Percentiles rank a stretch among this genome's conserved stretches.
Conservation (phyloP, 2,329 filamentous ascomycete genomes). For the Pseudocercospora crystallina region DNA sequence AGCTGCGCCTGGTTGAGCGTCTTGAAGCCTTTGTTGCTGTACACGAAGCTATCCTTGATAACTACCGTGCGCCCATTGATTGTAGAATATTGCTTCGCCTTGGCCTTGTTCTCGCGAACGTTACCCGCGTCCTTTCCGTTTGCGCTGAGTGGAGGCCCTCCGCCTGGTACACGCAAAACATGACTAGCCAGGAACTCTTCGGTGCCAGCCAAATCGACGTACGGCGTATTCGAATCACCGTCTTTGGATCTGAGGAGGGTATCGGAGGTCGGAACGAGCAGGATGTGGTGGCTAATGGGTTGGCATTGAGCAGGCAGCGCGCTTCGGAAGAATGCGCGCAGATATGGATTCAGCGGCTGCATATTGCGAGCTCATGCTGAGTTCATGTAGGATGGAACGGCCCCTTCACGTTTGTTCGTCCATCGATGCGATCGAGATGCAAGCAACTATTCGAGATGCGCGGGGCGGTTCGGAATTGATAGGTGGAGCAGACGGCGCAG, state of each 20-base stretch:
- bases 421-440: too few relatives aligned
- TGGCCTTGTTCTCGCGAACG: conserved; percentile 81
- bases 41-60: conserved; percentile 88
- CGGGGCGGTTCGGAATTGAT: not conserved
- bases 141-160: conserved; percentile 40
- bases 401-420: not conserved
- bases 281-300: conserved; percentile 85
- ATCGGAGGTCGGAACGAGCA: conserved; percentile 92
- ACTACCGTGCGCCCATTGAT: conserved; percentile 91
- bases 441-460: too few relatives aligned
- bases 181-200: conserved; percentile 97
- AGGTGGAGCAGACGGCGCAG: not conserved
- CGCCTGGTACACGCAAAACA: conserved; percentile 78
- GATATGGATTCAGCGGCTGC: conserved; percentile 88
- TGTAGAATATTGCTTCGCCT: conserved; percentile 91
- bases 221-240: conserved; percentile 73
- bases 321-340: conserved; percentile 98
- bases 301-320: conserved; percentile 87
- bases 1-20: conserved; percentile 84
- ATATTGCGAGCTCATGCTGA: conserved; percentile 21
- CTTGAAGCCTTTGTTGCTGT: conserved; percentile 99
- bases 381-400: not conserved
- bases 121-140: conserved; percentile 54
- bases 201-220: conserved; percentile 77
- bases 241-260: conserved; percentile 85